A percentile compares a stretch with the other conserved stretches of the same genome.
Conservation (phyloP, 1,284 basidiomycete genomes). For the Microbotryum scabiosae region DNA sequence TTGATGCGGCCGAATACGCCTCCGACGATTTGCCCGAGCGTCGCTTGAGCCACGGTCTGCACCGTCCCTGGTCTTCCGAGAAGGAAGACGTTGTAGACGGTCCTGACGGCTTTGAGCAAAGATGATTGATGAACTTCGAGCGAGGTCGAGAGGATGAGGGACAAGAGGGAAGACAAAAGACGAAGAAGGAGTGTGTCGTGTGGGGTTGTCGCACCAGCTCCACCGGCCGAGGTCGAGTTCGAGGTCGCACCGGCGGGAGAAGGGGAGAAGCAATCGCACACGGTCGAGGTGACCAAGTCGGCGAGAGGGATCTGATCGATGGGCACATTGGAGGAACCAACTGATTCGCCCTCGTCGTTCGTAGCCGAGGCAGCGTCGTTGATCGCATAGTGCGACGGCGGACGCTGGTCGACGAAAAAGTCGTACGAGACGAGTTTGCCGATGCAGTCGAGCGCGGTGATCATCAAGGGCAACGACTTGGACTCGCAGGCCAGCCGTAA, state of each 20-base stretch:
- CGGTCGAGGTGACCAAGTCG: constrained; percentile 84
- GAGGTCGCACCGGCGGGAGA: constrained; percentile 53
- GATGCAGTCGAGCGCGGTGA: constrained; percentile 89
- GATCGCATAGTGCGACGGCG: constrained; percentile 1
- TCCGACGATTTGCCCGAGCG: constrained; percentile 92
- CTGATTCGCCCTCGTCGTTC: constrained; percentile 44
- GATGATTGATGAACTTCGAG: constrained; percentile 83
- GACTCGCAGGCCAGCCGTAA: constrained; percentile 89
- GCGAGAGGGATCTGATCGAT: constrained; percentile 48
- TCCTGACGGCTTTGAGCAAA: constrained; percentile 84
- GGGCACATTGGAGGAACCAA: constrained; percentile 47
- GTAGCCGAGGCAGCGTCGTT: constrained; percentile 51
- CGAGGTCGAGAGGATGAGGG: constrained; percentile 66
- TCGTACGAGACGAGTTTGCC: constrained; percentile 93
- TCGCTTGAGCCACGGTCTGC: constrained; percentile 92
- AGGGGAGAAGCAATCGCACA: constrained; percentile 64
- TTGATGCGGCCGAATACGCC: constrained; percentile 71
- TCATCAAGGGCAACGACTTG: constrained; percentile 79
- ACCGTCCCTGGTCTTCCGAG: constrained; percentile 80
- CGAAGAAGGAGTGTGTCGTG: constrained; percentile 66
- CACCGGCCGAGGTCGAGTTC: constrained; percentile 11
- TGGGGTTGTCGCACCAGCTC: constrained; percentile 18
- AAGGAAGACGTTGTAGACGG: constrained; percentile 93
- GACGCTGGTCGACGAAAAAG: constrained; percentile 66
- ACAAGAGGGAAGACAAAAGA: constrained; percentile 85